Percentiles rank a stretch among this genome's conserved stretches.
These are phyloP conservation scores for Plasmodium gaboni DNA, from an alignment of 169 alveolate genomes.

Conservation along the genomic window DNA sequence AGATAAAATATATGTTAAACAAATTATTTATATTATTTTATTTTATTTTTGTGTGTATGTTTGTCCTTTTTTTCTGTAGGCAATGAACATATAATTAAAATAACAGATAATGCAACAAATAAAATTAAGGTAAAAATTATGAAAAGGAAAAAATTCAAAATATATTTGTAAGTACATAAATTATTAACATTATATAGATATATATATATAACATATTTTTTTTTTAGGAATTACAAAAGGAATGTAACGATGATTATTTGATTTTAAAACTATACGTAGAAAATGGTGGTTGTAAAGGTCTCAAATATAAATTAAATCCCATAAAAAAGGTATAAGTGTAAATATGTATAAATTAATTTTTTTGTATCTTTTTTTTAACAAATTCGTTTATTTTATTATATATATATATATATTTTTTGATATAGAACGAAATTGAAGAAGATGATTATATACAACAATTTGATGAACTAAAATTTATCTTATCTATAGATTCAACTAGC, in stretches of 20 bases:
- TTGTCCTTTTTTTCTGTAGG: constrained; percentile 19
- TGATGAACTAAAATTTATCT: constrained; percentile 56
- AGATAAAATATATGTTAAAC: not conserved
- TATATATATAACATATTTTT: constrained; percentile 10
- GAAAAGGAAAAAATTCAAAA: not conserved
- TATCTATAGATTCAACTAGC: constrained; percentile 73
- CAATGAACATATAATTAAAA: constrained; percentile 73
- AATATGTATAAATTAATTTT: constrained; percentile 1
- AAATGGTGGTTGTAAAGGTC: constrained; percentile 76
- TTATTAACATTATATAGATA: not conserved
- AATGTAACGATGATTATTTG: constrained; percentile 13
- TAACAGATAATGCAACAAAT: constrained; percentile 50
- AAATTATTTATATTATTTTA: not conserved
- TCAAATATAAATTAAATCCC: constrained; percentile 67
- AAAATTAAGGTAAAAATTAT: constrained; percentile 57
- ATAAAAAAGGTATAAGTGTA: constrained; percentile 57
- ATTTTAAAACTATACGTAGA: constrained; percentile 46
- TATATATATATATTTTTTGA: not conserved
- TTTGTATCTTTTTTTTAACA: not conserved
- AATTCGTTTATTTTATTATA: not conserved
- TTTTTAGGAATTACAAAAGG: constrained; percentile 59
- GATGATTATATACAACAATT: constrained; percentile 76
- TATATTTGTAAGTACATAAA: not conserved
- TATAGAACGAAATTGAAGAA: constrained; percentile 62
- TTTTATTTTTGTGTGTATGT: not conserved